Percentiles rank a stretch among this genome's conserved stretches.
These are phyloP conservation scores for Thalassiosira mediterranea DNA, from an alignment of 352 stramenopile genomes.

Conservation along the genomic window DNA sequence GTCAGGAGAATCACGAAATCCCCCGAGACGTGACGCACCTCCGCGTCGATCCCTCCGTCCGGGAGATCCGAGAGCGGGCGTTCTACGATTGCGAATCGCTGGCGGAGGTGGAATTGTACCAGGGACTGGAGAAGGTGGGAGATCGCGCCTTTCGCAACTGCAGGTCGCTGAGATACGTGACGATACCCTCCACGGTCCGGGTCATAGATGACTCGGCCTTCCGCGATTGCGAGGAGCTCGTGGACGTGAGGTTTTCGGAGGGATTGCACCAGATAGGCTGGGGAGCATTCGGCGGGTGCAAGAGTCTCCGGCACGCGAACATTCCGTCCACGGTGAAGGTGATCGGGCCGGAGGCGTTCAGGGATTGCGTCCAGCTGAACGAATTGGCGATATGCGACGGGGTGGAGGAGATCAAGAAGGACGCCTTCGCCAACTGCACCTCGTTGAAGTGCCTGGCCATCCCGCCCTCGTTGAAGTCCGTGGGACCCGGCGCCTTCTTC, in stretches of 20 bases:
- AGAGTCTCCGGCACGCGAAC: slow-evolving; percentile 2
- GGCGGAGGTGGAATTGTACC: neutral
- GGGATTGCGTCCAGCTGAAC: slow-evolving; percentile 6
- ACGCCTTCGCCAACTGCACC: neutral
- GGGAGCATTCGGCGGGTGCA: slow-evolving; percentile 13
- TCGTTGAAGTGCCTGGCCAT: neutral
- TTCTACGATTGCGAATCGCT: slow-evolving; percentile 4
- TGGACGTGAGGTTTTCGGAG: neutral
- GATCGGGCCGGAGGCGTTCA: slow-evolving; percentile 19
- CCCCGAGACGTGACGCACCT: slow-evolving; percentile 16
- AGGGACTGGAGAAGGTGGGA: neutral
- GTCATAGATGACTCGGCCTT: neutral
- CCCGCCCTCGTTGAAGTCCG: neutral
- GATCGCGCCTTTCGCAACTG: slow-evolving; percentile 5
- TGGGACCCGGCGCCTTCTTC: neutral
- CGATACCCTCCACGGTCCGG: neutral
- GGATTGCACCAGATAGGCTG: slow-evolving; percentile 8
- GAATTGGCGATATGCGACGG: slow-evolving; percentile 10
- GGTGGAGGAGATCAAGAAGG: slow-evolving; percentile 1
- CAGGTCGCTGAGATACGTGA: neutral
- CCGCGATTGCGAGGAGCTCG: neutral
- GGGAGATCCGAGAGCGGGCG: neutral
- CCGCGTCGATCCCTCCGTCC: slow-evolving; percentile 10
- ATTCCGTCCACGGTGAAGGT: slow-evolving; percentile 9
- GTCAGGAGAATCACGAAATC: neutral